Conservation (phyloP, 148 eudicot species). For the Chenopodium quinoa region DNA sequence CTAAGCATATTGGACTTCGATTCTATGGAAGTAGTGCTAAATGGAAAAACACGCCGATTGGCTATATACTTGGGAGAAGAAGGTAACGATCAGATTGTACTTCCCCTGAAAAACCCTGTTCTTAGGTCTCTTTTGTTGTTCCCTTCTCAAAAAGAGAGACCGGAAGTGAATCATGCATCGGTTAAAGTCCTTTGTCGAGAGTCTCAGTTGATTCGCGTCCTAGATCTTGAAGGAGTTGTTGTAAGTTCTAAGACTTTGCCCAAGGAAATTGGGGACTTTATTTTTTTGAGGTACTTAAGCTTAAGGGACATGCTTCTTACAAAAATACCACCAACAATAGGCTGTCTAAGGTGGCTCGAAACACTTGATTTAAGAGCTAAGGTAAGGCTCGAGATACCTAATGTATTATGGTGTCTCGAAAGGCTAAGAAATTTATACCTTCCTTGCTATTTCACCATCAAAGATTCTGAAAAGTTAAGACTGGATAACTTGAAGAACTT, state of each 20-base stretch:
- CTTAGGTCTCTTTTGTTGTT: constrained; percentile 34
- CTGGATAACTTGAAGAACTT: constrained; percentile 24
- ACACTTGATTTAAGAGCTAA: constrained; percentile 52
- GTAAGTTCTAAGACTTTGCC: constrained; percentile 31
- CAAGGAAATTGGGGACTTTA: constrained; percentile 30
- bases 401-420: constrained; percentile 35
- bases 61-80: constrained; percentile 27
- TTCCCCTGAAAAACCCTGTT: constrained; percentile 10
- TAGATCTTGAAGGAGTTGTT: constrained; percentile 30
- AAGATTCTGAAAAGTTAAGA: constrained; percentile 25
- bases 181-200: constrained; percentile 24
- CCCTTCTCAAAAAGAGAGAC: constrained; percentile 18
- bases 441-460: constrained; percentile 30
- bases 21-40: not conserved
- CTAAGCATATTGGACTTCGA: constrained; percentile 20
- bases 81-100: constrained; percentile 13
- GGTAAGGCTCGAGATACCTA: constrained; percentile 34
- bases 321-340: constrained; percentile 35
- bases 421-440: constrained; percentile 44
- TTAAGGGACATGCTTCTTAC: constrained; percentile 26
- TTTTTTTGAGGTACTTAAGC: constrained; percentile 47
- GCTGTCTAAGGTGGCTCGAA: constrained; percentile 35
- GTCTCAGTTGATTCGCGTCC: constrained; percentile 31
- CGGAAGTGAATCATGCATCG: constrained; percentile 13
- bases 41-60: constrained; percentile 23